phyloP scores from a whole-genome alignment of 2,329 filamentous ascomycete genomes.

The Colletotrichum tropicale region DNA sequence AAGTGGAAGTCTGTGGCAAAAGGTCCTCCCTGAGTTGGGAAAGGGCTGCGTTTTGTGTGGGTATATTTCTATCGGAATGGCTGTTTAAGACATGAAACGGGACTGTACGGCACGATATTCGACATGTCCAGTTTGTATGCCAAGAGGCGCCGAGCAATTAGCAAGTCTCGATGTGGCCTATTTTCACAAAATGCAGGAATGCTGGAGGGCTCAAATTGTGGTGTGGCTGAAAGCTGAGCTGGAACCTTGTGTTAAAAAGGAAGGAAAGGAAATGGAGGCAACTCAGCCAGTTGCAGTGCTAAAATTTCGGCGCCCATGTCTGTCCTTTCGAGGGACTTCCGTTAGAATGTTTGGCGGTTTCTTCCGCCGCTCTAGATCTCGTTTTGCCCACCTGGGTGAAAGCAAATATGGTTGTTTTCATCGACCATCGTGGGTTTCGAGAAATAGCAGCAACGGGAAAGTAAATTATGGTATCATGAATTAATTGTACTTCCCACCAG shows the following conservation, averaged over 20 bases:
- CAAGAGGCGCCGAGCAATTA: background rate
- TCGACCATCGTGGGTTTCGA: background rate
- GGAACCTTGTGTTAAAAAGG: background rate
- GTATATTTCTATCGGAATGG: background rate
- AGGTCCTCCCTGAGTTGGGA: background rate
- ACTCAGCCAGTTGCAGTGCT: background rate
- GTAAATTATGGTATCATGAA: background rate
- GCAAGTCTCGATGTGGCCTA: background rate
- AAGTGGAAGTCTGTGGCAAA: background rate
- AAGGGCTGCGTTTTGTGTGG: background rate
- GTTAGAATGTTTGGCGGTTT: background rate
- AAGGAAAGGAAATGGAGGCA: background rate
- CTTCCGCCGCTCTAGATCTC: background rate
- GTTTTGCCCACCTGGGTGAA: background rate
- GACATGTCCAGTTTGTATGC: background rate
- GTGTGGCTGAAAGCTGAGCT: background rate
- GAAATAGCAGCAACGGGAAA: background rate
- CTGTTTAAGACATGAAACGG: background rate
- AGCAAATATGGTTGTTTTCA: background rate
- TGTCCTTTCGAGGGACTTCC: background rate
- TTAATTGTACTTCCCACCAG: background rate
- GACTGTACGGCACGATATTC: background rate
- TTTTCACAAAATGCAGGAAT: background rate
- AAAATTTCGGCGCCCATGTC: background rate
- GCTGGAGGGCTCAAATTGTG: background rate